A percentile compares a stretch with the other conserved stretches of the same genome.
Conservation (phyloP, 176 grass and related monocot genomes). For the maize (Zea mays) region Zm-B73-REFERENCE-NAM-5.0 NC_050097.1:11720501-11721000, state of each 20-base stretch:
- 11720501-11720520: constrained; percentile 8
- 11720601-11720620: neutral
- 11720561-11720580: neutral
- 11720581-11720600: neutral
- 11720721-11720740: neutral
- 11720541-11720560: neutral
- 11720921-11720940: constrained; percentile 62
- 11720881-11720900: constrained; percentile 53
- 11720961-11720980: constrained; percentile 65
- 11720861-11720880: constrained; percentile 51
- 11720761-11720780: constrained; percentile 57
- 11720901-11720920: constrained; percentile 60
- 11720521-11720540: neutral
- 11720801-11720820: constrained; percentile 63
- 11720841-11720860: constrained; percentile 48
- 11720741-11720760: neutral
- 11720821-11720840: constrained; percentile 40
- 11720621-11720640: neutral
- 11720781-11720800: constrained; percentile 69
- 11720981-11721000: constrained; percentile 7
- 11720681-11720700: neutral
- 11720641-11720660: neutral
- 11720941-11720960: constrained; percentile 54
- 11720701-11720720: neutral
- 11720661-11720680: neutral